phyloP scores from a whole-genome alignment of 352 stramenopile genomes.

The Phytophthora macrochlamydospora region DNA sequence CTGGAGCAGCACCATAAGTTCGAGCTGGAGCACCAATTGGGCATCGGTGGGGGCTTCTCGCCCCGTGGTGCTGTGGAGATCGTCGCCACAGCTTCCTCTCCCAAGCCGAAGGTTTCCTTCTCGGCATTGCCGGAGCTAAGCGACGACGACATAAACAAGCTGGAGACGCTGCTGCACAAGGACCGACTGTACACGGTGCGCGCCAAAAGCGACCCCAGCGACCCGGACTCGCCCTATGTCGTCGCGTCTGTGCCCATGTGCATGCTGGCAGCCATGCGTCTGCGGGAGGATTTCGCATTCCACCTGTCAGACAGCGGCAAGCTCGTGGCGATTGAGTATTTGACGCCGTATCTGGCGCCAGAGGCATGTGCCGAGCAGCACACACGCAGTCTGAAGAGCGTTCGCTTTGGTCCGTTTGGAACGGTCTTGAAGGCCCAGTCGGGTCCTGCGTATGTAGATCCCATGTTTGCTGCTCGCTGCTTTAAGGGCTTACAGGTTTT shows the following conservation, averaged over 20 bases:
- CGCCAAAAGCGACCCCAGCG: slow-evolving; percentile 58
- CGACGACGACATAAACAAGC: slow-evolving; percentile 45
- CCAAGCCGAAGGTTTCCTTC: slow-evolving; percentile 73
- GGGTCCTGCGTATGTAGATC: slow-evolving; percentile 59
- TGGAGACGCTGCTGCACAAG: slow-evolving; percentile 49
- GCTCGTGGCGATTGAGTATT: slow-evolving; percentile 83
- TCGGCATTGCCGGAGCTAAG: slow-evolving; percentile 51
- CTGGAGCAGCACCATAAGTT: slow-evolving; percentile 60
- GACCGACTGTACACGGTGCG: slow-evolving; percentile 75
- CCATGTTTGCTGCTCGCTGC: neutral
- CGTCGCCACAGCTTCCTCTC: slow-evolving; percentile 49
- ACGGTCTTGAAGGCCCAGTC: slow-evolving; percentile 63
- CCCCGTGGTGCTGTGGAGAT: slow-evolving; percentile 66
- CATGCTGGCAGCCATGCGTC: slow-evolving; percentile 69
- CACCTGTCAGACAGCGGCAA: slow-evolving; percentile 80
- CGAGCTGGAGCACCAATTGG: slow-evolving; percentile 68
- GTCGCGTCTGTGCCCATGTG: slow-evolving; percentile 83
- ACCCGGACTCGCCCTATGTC: slow-evolving; percentile 70
- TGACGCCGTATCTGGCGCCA: slow-evolving; percentile 59
- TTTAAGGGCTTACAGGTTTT: neutral
- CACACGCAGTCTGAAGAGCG: slow-evolving; percentile 62
- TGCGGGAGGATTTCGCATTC: slow-evolving; percentile 86
- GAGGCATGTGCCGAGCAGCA: slow-evolving; percentile 52
- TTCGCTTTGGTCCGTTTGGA: slow-evolving; percentile 62
- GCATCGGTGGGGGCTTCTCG: slow-evolving; percentile 36